A percentile compares a stretch with the other conserved stretches of the same genome.
Evolutionary conservation across 257 asterid genomes (phyloP).

Genomic region (Solanum piurae): DNA sequence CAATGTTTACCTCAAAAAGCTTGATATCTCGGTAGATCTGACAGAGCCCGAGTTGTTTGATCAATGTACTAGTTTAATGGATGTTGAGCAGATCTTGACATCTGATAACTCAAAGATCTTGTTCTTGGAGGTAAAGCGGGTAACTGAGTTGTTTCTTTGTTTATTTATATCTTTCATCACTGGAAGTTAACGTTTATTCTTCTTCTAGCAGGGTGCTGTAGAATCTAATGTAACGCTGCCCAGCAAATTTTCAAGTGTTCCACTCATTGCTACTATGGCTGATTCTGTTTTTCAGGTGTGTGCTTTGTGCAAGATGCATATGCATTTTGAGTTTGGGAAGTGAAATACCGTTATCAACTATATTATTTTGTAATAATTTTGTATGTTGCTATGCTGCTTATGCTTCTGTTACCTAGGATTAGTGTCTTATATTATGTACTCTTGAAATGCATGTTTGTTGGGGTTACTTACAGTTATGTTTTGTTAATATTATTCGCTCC

Average conservation of each 20-base stretch:
- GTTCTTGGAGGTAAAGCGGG: constrained; percentile 54
- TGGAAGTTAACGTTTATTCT: background rate
- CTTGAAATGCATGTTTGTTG: background rate
- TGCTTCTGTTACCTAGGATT: background rate
- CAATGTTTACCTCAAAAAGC: constrained; percentile 60
- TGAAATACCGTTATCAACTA: background rate
- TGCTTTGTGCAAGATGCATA: background rate
- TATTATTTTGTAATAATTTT: background rate
- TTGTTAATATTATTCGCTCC: background rate
- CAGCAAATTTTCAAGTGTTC: constrained; percentile 15
- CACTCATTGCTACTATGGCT: constrained; percentile 37
- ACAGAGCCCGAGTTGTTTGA: constrained; percentile 54
- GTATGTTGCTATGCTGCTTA: background rate
- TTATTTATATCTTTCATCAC: background rate
- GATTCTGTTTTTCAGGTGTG: constrained; percentile 77
- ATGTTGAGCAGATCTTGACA: constrained; percentile 21
- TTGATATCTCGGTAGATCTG: constrained; percentile 83
- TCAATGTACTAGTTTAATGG: constrained; percentile 44
- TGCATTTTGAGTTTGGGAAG: background rate
- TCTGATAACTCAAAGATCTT: constrained; percentile 36
- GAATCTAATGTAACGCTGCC: constrained; percentile 25
- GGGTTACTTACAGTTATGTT: background rate
- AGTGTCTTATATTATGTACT: background rate
- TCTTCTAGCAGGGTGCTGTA: constrained; percentile 31
- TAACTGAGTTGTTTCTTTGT: background rate